Base-by-base conservation (phyloP, 192 early-diverging fungal genomes). In the Endogone sp. region DNA sequence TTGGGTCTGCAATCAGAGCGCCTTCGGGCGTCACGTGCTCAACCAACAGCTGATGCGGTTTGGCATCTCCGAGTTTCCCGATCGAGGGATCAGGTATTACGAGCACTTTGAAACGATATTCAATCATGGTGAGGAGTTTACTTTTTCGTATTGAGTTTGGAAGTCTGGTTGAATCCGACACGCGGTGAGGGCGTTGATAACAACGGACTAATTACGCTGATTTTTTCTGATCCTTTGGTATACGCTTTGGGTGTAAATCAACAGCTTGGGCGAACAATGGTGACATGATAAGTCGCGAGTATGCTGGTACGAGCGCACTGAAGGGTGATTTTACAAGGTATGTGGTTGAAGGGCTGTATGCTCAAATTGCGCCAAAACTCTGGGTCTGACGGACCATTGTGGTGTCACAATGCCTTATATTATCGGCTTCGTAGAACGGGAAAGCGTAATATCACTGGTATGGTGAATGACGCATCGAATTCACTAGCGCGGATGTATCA, bases 191-290 rank as follows among this genome's bases (percentile, higher is more conserved):
- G n/a, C n/a, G n/a, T n/a, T n/a, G n/a, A 64, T 60, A 24, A 20
- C 58, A 25, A 26, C 59, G 24, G 24, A 23, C 4, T 25, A 56
- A 23, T 71, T 70, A 31, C 65, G 23, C 9, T 69, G n/a, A n/a
- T n/a, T n/a, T n/a, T n/a, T n/a, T n/a, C n/a, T n/a, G n/a, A n/a
- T n/a, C n/a, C n/a, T n/a, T n/a, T n/a, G n/a, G n/a, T n/a, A n/a
- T n/a, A n/a, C n/a, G n/a, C n/a, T n/a, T n/a, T n/a, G n/a, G n/a
- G n/a, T n/a, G n/a, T 49, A 49, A 49, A 49, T 49, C 37, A 49
- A 62, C 59, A 82, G 85, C 87, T 16, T 93, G 91, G 91, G 91
- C 91, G 4, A 91, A 93, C 74, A 93, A 90, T 64, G 91, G 91
- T 24, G 91, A 93, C 74, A 86, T 82, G 27, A 91, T 93, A 31